These are phyloP conservation scores for Trichoderma harzianum DNA, from an alignment of 2,329 filamentous ascomycete species.

Conservation along the genomic window DNA sequence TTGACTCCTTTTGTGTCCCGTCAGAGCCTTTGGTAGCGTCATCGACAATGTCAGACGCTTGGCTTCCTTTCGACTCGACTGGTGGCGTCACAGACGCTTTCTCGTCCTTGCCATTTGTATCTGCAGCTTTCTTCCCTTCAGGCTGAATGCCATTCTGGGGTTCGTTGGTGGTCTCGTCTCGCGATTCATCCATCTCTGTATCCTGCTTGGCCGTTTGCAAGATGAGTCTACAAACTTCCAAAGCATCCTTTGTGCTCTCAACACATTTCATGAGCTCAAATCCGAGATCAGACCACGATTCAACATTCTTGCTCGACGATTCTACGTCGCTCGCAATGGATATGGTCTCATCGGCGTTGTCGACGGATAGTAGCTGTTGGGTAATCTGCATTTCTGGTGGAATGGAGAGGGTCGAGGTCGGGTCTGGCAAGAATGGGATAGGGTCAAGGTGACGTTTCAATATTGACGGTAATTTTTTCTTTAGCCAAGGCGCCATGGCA, in stretches of 20 bases:
- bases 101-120: constrained; percentile 12
- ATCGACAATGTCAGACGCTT: constrained; percentile 23
- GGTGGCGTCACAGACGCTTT: constrained; percentile 2
- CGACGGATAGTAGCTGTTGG: neutral
- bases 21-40: constrained; percentile 30
- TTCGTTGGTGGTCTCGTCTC: constrained; percentile 20
- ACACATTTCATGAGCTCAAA: constrained; percentile 33
- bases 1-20: constrained; percentile 33
- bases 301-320: constrained; percentile 18
- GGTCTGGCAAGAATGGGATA: constrained; percentile 58
- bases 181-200: constrained; percentile 24
- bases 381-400: constrained; percentile 23
- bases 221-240: constrained; percentile 31
- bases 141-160: neutral
- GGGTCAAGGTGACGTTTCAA: constrained; percentile 58
- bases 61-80: constrained; percentile 24
- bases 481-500: constrained; percentile 55
- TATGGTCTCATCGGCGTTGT: neutral
- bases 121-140: neutral
- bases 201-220: constrained; percentile 27
- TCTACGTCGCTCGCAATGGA: neutral
- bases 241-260: constrained; percentile 28
- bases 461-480: constrained; percentile 47
- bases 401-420: constrained; percentile 39
- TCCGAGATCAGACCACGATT: constrained; percentile 36